Conservation (phyloP, 2,329 filamentous ascomycete genomes). For the Corinectria fuckeliana region DNA sequence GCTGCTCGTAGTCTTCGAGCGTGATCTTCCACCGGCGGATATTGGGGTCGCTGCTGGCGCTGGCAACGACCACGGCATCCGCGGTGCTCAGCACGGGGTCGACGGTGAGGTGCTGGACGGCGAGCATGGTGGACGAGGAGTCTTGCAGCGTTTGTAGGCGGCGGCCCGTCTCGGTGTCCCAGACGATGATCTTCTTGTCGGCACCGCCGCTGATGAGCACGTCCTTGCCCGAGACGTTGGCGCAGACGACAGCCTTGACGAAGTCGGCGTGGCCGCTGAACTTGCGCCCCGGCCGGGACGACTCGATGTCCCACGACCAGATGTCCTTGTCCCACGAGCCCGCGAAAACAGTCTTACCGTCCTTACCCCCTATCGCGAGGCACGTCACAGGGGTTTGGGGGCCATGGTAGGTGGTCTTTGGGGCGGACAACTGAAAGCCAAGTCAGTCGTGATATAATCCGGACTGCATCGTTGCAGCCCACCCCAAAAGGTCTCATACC, state of each 20-base stretch:
- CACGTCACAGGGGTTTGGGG: conserved; percentile 82
- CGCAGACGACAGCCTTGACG: conserved; percentile 78
- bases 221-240: conserved; percentile 65
- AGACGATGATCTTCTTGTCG: conserved; percentile 83
- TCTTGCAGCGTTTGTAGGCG: conserved; percentile 81
- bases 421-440: conserved; percentile 40
- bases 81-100: conserved; percentile 68
- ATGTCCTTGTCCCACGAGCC: conserved; percentile 95
- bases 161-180: conserved; percentile 73
- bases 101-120: conserved; percentile 78
- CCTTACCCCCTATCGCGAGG: conserved; percentile 68
- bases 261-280: conserved; percentile 88
- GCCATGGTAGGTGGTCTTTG: conserved; percentile 65
- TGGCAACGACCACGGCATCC: conserved; percentile 68
- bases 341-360: conserved; percentile 72
- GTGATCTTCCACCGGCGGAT: conserved; percentile 79
- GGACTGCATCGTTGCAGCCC: background rate
- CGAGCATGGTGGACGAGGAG: conserved; percentile 72
- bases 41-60: conserved; percentile 79
- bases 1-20: conserved; percentile 59
- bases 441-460: conserved; percentile 12
- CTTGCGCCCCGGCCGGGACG: conserved; percentile 59
- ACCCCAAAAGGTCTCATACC: conserved; percentile 55
- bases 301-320: conserved; percentile 80
- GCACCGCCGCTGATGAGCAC: conserved; percentile 76